Base-by-base conservation (phyloP, 768 basidiomycete genomes). In the Coprinopsis cinerea region DNA sequence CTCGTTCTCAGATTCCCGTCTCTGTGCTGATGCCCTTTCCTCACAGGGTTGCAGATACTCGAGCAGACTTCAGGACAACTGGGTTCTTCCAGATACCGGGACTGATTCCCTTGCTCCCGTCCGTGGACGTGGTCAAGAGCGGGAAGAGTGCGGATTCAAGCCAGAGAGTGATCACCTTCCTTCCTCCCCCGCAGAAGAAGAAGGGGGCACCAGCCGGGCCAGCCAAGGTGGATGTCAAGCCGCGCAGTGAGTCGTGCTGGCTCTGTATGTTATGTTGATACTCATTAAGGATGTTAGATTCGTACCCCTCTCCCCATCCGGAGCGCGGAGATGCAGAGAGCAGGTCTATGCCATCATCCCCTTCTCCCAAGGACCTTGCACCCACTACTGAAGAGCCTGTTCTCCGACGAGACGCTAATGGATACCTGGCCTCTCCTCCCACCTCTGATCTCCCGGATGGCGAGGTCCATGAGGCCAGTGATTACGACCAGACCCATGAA, bases 81-180 rank as follows among this genome's bases (percentile, higher is more conserved):
- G 27, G 27, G 5, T 45, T 45, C 18, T 45, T 45, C 44, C 44
- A 32, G 44, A 45, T 45, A 17, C 44, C 44, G 6, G 18, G 28
- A 7, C 27, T 45, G 11, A 4, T 45, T 7, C 25, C 6, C 25
- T 4, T 4, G 5, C 4, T 17, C 25, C 25, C 42, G 44, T 9
- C 9, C 20, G 23, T 4, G 7, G 20, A 10, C 5, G 18, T 20
- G 10, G 6, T n/a, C 7, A 32, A 27, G 27, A 45, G 44, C 20
- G 44, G 44, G 4, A 7, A 28, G 4, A 18, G 27, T 28, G 44
- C 25, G 5, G 18, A 10, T n/a, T 30, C 44, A 4, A 32, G 18
- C 14, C 44, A 14, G n/a, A n/a, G 44, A n/a, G 44, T 45, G 25
- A 45, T 45, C 44, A 45, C 44, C 5, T 45, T 45, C 32, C 11